A percentile compares a stretch with the other conserved stretches of the same genome.
phyloP scores from a whole-genome alignment of 129 eudicot genomes.

The Erigeron canadensis region DNA sequence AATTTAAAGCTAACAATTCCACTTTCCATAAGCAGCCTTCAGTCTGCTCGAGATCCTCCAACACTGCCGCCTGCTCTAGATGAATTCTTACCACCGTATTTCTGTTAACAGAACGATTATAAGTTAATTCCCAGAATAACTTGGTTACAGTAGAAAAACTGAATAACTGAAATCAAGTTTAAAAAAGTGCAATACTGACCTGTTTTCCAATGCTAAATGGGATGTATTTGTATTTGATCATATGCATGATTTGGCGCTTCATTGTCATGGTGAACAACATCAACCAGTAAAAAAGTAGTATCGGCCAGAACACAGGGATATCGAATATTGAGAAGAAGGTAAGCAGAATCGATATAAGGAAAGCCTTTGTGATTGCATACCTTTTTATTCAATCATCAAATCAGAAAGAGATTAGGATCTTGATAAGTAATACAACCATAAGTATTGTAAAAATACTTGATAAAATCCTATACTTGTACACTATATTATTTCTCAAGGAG shows the following conservation, averaged over 20 bases:
- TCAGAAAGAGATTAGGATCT: background rate
- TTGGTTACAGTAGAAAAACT: background rate
- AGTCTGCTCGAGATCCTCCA: conserved; percentile 47
- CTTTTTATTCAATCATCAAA: conserved; percentile 41
- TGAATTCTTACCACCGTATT: conserved; percentile 57
- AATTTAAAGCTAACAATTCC: conserved; percentile 18
- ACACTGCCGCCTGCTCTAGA: conserved; percentile 46
- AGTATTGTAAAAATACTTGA: background rate
- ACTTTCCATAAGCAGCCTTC: conserved; percentile 22
- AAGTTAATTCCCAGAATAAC: background rate
- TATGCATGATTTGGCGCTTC: conserved; percentile 95
- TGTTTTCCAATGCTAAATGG: conserved; percentile 82
- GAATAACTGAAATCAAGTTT: background rate
- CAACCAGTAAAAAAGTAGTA: conserved; percentile 69
- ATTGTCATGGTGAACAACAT: conserved; percentile 73
- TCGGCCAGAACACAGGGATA: conserved; percentile 92
- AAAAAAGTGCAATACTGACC: conserved; percentile 34
- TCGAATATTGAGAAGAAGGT: conserved; percentile 79
- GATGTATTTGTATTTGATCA: conserved; percentile 80
- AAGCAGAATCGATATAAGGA: conserved; percentile 68
- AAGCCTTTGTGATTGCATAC: conserved; percentile 87
- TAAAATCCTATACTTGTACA: background rate
- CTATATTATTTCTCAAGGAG: no score
- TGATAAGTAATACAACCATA: background rate
- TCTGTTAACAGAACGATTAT: conserved; percentile 35